Base-by-base conservation (phyloP, 2,329 filamentous ascomycete species). In the Metarhizium sp. region DNA sequence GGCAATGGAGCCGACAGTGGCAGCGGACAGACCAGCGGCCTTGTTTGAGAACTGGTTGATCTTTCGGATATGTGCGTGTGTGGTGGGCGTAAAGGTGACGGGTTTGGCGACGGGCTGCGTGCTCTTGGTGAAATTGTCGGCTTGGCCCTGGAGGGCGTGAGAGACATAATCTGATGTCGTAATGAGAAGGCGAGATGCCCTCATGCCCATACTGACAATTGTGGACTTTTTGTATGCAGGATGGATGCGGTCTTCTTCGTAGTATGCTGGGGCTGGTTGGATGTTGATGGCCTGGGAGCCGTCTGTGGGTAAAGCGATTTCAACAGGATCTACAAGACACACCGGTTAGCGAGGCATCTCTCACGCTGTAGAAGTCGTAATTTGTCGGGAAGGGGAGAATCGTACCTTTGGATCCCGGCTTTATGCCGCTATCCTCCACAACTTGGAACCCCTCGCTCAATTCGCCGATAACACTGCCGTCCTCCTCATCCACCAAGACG, bases 381-480 rank as follows among this genome's bases (percentile, higher is more conserved):
- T 14, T 18, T 42, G 40, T 4, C 25, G 25, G 25, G 25, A 25
- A 4, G 25, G 4, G 25, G 25, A 25, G 25, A 25, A 25, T 16
- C 56, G 29, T 76, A 95, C 91, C 88, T 79, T 99, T 97, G 5
- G 88, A 92, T n/a, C 94, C 94, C 16, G 87, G 85, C 67, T 87
- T 84, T 59, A 99, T 78, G 52, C 78, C 79, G 32, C 82, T 77
- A 60, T 92, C 83, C 66, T 96, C 91, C 16, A 92, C 78, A 18
- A 96, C 80, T 60, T 91, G 78, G 65, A 90, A 92, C 18, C 86
- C 87, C 56, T 92, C 87, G 56, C 87, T 84, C 59, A 99, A 75
- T 73, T 99, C 92, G 49, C 94, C 94, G 32, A 99, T 88, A 8
- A 99, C 88, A 63, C 90, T 95, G 53, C 94, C 94, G 71, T 99